Base-by-base conservation (phyloP, 2,329 filamentous ascomycete genomes). In the Knoxdaviesia capensis region DNA sequence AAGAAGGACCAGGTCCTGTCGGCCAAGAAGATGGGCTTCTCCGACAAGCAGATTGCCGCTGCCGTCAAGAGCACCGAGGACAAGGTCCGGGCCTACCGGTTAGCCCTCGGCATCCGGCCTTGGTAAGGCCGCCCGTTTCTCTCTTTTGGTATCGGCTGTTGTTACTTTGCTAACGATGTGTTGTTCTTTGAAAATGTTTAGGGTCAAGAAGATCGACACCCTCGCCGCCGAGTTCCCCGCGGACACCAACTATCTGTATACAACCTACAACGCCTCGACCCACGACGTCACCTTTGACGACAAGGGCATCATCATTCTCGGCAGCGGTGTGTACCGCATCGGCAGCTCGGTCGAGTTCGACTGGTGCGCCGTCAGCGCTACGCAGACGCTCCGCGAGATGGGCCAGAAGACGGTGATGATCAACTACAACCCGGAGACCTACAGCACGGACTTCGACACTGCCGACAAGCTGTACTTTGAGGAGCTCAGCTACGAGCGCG, bases 401-500 rank as follows among this genome's bases (percentile, higher is more conserved):
- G 87, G 86, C 50, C 81, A 94, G 69, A 94, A 94, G 77, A 96
- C 90, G 31, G 77, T 94, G 44, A 93, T 96, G 84, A 90, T 98
- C 54, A 96, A 96, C 54, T 81, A 75, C 52, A 88, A 90, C 52
- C 83, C 83, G 0, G 84, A 94, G 53, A 94, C 86, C 0, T 75
- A 74, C 45, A 66, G 56, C 43, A 94, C 88, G 0, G 90, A 96
- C 59, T 88, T 80, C 56, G 90, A 98, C 52, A 75, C 74, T 7
- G 84, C 86, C 6, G 88, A 96, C 53, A 85, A 77, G 53, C 73
- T 98, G 5, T 98, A 96, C 63, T 98, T 98, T 49, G 90, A 96
- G 52, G 90, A 98, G 61, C 64, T 96, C 43, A 90, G 80, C 60
- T 96, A 94, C 57, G 90, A 96, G 65, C 80, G 88, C 56, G 88